Evolutionary conservation across 2,329 filamentous ascomycete genomes (phyloP).

Genomic region (Ceratocystis papillata): DNA sequence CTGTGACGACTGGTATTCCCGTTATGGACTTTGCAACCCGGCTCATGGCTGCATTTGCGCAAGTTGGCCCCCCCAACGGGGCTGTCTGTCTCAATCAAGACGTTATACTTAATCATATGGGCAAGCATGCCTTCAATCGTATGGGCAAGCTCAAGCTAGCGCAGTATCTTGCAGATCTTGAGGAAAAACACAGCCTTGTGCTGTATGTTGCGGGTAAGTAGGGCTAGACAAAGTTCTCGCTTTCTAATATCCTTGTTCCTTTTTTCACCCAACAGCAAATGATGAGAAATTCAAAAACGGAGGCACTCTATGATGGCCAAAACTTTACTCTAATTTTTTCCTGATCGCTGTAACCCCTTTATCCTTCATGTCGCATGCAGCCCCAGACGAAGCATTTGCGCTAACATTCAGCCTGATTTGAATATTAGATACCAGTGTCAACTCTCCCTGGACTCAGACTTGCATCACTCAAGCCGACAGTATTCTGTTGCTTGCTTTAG

Average conservation of each 20-base stretch:
- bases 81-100: constrained; percentile 89
- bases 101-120: constrained; percentile 86
- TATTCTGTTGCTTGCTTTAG: constrained; percentile 82
- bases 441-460: constrained; percentile 95
- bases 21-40: constrained; percentile 91
- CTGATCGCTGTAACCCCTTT: constrained; percentile 36
- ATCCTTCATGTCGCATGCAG: constrained; percentile 20
- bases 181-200: constrained; percentile 93
- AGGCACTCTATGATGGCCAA: constrained; percentile 44
- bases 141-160: constrained; percentile 95
- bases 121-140: constrained; percentile 88
- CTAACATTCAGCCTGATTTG: constrained; percentile 8
- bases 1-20: constrained; percentile 81
- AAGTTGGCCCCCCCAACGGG: constrained; percentile 81
- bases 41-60: constrained; percentile 73
- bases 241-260: constrained; percentile 15
- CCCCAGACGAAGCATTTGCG: constrained; percentile 28
- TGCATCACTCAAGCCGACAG: constrained; percentile 96
- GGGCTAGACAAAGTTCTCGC: background rate
- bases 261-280: constrained; percentile 30
- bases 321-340: constrained; percentile 56
- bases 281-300: constrained; percentile 44
- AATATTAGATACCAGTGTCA: constrained; percentile 74
- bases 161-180: constrained; percentile 89
- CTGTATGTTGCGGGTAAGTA: constrained; percentile 73